Conservation (phyloP, 2,329 filamentous ascomycete genomes). For the Rhynchosporium agropyri region DNA sequence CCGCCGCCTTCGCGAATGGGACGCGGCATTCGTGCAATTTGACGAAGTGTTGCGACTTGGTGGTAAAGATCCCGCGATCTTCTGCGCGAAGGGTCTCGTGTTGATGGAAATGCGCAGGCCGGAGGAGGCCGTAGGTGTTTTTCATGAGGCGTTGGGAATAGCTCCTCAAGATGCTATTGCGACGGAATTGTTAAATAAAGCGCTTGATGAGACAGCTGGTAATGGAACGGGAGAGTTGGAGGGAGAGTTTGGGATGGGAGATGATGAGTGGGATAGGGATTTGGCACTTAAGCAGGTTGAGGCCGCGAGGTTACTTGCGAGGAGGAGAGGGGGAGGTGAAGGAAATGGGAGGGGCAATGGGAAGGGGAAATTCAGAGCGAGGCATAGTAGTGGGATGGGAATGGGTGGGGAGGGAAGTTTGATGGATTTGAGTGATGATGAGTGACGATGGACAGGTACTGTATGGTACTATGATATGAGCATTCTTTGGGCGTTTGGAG, state of each 20-base stretch:
- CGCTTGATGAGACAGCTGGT: conserved; percentile 63
- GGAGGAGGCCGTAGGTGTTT: conserved; percentile 75
- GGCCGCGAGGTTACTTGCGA: conserved; percentile 44
- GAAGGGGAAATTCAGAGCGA: conserved; percentile 46
- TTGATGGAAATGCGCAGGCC: conserved; percentile 75
- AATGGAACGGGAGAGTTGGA: conserved; percentile 44
- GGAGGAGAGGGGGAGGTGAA: conserved; percentile 28
- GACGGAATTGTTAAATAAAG: conserved; percentile 74
- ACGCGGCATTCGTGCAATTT: conserved; percentile 77
- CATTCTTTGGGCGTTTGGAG: conserved; percentile 1
- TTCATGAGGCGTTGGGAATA: conserved; percentile 84
- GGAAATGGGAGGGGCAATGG: conserved; percentile 42
- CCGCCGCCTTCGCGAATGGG: conserved; percentile 68
- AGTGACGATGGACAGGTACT: conserved; percentile 37
- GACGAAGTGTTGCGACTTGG: conserved; percentile 84
- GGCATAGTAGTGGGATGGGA: conserved; percentile 41
- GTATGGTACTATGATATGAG: conserved; percentile 10
- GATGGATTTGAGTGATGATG: conserved; percentile 61
- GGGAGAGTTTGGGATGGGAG: conserved; percentile 39
- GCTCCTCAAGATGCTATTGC: conserved; percentile 80
- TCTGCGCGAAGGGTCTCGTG: conserved; percentile 81
- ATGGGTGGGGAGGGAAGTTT: conserved; percentile 49
- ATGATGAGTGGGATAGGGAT: conserved; percentile 58
- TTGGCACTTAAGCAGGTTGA: conserved; percentile 52
- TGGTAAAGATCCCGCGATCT: conserved; percentile 76